Percentiles rank a stretch among this genome's conserved stretches.
phyloP scores from a whole-genome alignment of 495 filamentous ascomycete genomes.

The Aspergillus campestris region DNA sequence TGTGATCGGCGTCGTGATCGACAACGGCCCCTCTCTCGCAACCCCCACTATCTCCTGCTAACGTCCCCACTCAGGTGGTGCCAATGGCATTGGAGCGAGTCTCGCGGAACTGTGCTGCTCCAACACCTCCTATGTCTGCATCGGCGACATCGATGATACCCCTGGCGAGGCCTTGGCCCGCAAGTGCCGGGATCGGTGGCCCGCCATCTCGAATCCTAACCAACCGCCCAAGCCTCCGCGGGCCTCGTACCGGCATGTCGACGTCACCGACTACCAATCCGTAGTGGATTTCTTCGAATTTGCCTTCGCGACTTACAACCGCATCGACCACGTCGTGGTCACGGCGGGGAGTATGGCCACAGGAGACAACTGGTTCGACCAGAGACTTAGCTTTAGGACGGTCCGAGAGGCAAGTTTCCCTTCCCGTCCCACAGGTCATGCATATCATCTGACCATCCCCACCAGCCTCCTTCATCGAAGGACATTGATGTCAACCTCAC shows the following conservation, averaged over 20 bases:
- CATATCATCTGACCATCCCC: slow-evolving; percentile 14
- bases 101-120: slow-evolving; percentile 39
- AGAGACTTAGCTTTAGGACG: slow-evolving; percentile 26
- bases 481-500: slow-evolving; percentile 44
- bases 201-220: slow-evolving; percentile 14
- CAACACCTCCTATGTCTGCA: slow-evolving; percentile 37
- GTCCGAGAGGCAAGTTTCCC: slow-evolving; percentile 23
- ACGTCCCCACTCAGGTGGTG: slow-evolving; percentile 28
- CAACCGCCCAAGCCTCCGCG: slow-evolving; percentile 15
- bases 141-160: slow-evolving; percentile 34
- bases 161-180: slow-evolving; percentile 19
- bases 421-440: background rate
- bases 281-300: slow-evolving; percentile 37
- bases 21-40: background rate
- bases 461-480: slow-evolving; percentile 33
- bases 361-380: slow-evolving; percentile 36
- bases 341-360: slow-evolving; percentile 43
- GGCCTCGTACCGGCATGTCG: slow-evolving; percentile 29
- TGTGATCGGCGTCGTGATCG: background rate
- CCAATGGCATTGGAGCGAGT: slow-evolving; percentile 48
- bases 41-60: background rate
- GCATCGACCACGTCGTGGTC: slow-evolving; percentile 44
- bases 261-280: slow-evolving; percentile 40
- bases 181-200: slow-evolving; percentile 18
- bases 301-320: slow-evolving; percentile 35